phyloP scores from a whole-genome alignment of 2,329 filamentous ascomycete species.

The Blumeriella jaapii region DNA sequence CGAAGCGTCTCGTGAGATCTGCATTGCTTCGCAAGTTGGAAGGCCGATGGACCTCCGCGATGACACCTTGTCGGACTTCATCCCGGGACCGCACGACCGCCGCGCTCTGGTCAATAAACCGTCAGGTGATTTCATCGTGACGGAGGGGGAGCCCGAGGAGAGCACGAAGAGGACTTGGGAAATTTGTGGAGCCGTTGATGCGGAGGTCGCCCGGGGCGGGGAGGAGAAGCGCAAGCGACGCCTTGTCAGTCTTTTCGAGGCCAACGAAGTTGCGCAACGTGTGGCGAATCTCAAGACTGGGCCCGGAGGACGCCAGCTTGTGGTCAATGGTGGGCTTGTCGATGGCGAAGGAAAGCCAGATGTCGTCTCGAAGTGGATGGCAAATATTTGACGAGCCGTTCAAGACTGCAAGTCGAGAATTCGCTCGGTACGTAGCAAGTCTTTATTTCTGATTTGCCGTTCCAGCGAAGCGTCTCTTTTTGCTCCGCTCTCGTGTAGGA shows the following conservation, averaged over 20 bases:
- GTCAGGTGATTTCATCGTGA: conserved; percentile 4
- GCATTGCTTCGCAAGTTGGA: conserved; percentile 28
- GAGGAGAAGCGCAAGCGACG: conserved; percentile 33
- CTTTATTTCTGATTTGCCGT: neutral
- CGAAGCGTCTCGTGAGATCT: conserved; percentile 51
- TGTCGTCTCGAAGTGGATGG: conserved; percentile 17
- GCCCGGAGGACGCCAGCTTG: conserved; percentile 10
- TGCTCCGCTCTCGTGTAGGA: too few relatives aligned
- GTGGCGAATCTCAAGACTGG: conserved; percentile 13
- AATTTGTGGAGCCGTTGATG: conserved; percentile 27
- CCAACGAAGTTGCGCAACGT: conserved; percentile 47
- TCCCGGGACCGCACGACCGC: conserved; percentile 5
- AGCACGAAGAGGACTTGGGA: conserved; percentile 27
- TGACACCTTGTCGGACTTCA: conserved; percentile 13
- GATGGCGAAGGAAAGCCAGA: conserved; percentile 14
- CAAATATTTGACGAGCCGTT: neutral
- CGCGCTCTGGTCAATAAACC: conserved; percentile 4
- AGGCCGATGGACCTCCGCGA: conserved; percentile 17
- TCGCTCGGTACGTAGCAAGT: neutral
- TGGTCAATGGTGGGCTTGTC: conserved; percentile 17
- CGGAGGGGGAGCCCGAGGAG: conserved; percentile 7
- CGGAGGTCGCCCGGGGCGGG: conserved; percentile 14
- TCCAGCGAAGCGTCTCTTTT: too few relatives aligned
- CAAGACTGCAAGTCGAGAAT: neutral
- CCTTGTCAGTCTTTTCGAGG: conserved; percentile 45